Evolutionary conservation across 2,329 filamentous ascomycete species (phyloP), one percentile per base, ranked within the genome.

Genomic region (Mollisiaceae sp.): DNA sequence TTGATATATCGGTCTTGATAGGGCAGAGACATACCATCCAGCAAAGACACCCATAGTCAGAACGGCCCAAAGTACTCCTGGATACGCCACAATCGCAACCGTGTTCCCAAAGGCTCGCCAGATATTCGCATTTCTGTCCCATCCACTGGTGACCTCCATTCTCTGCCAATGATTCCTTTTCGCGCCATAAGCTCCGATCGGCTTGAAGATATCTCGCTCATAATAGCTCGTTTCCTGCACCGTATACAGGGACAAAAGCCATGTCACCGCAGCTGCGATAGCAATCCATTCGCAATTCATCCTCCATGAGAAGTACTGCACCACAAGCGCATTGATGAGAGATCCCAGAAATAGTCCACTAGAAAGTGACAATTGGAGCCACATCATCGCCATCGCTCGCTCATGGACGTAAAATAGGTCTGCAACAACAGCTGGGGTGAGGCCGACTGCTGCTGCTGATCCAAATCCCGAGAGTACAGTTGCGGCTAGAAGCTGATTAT

Each of bases 321-420:
- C 68, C 20, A 75, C 67, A 50, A 66, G 74, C 1, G 70, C 73
- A 64, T 75, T 75, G 47, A 77, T 78, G 27, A 79, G 58, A 1
- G 78, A 76, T 0, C 78, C 78, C 8, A 80, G 57, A 56, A 79
- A 79, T 11, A 78, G 69, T 1, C 78, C 78, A 22, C 70, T 70
- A 0, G 76, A 73, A 56, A 80, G 64, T 8, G 77, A 75, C 9
- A 78, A 63, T 54, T 78, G 74, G 58, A 80, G 79, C 43, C 76
- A 72, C 77, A 79, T 79, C 71, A 79, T 71, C 43, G 74, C 76
- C 43, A 75, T 72, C 1, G 77, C 78, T 14, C 78, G 72, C 47
- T 78, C 71, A 20, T 78, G 71, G 9, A 73, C 66, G 38, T 70
- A 72, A 41, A 79, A 77, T 70, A 79, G 72, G 58, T 80, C 78